These are phyloP conservation scores for Aspergillus bridgeri DNA, from an alignment of 495 filamentous ascomycete genomes.

Conservation along the genomic window DNA sequence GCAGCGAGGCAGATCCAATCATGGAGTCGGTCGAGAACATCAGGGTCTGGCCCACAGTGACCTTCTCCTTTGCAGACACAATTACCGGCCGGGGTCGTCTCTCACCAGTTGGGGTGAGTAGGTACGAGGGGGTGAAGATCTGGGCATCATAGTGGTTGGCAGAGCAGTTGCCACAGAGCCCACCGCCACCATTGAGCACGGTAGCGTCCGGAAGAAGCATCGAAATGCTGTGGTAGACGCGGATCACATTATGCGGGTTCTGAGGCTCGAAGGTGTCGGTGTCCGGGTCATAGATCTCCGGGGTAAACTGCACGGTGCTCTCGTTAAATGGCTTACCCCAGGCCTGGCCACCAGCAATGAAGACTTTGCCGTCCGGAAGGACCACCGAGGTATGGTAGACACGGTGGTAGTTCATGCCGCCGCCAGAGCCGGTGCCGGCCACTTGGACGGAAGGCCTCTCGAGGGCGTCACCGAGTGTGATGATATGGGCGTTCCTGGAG, in stretches of 20 bases:
- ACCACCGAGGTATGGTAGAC: conserved; percentile 54
- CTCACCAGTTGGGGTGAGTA: conserved; percentile 41
- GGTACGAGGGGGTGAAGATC: conserved; percentile 55
- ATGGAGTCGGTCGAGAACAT: conserved; percentile 11
- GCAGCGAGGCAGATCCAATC: conserved; percentile 26
- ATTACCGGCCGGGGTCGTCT: conserved; percentile 40
- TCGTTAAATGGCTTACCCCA: conserved; percentile 50
- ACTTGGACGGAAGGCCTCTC: conserved; percentile 23
- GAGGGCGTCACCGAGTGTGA: conserved; percentile 40
- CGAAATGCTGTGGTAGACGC: conserved; percentile 56
- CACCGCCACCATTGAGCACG: conserved; percentile 53
- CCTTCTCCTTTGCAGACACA: too few relatives aligned
- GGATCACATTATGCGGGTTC: conserved; percentile 38
- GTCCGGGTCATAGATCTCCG: conserved; percentile 51
- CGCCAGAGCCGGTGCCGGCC: conserved; percentile 24
- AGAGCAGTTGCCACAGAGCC: conserved; percentile 50
- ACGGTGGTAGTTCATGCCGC: conserved; percentile 45
- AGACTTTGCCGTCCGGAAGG: conserved; percentile 54
- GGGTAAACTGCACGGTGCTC: conserved; percentile 31
- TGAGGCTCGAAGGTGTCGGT: conserved; percentile 35
- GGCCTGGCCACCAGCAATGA: conserved; percentile 53
- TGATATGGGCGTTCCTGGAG: conserved; percentile 42
- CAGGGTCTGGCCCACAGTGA: conserved; percentile 25
- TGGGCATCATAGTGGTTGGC: conserved; percentile 58
- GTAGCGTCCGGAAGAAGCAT: conserved; percentile 55